These are phyloP conservation scores for Hymenoscyphus infarciens DNA, from an alignment of 2,329 filamentous ascomycete species.

Conservation along the genomic window DNA sequence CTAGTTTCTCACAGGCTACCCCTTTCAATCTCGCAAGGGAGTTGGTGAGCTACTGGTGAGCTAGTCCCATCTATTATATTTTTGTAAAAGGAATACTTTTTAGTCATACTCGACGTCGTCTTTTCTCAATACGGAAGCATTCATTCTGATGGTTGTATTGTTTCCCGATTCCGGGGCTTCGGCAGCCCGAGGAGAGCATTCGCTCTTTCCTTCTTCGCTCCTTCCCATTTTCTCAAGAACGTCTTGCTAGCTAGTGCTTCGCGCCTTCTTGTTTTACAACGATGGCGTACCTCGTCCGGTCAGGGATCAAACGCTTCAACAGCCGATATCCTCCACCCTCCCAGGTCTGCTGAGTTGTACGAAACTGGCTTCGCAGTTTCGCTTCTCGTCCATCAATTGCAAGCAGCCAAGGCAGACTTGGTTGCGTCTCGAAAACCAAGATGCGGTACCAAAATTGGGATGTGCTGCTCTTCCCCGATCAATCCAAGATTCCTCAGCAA, in stretches of 20 bases:
- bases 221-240: not conserved
- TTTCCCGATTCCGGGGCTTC: not conserved
- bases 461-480: slow-evolving; percentile 70
- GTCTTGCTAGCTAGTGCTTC: not conserved
- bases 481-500: slow-evolving; percentile 66
- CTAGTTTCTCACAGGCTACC: too few species aligned
- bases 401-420: slow-evolving; percentile 1
- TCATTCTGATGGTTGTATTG: too few species aligned
- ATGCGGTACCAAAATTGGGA: slow-evolving; percentile 92
- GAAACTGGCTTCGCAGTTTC: slow-evolving; percentile 4
- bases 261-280: not conserved
- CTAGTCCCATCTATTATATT: too few species aligned
- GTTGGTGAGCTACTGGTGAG: too few species aligned
- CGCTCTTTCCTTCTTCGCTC: not conserved
- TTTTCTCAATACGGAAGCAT: too few species aligned
- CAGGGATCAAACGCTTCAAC: not conserved
- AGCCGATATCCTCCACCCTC: not conserved
- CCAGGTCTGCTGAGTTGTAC: not conserved
- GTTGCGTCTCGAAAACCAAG: slow-evolving; percentile 9
- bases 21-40: too few species aligned
- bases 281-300: not conserved
- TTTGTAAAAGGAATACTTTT: too few species aligned
- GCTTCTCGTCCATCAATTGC: slow-evolving; percentile 11
- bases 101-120: too few species aligned
- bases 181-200: not conserved